Evolutionary conservation across 2,329 filamentous ascomycete genomes (phyloP).

Genomic region (Cryphonectria radicalis): DNA sequence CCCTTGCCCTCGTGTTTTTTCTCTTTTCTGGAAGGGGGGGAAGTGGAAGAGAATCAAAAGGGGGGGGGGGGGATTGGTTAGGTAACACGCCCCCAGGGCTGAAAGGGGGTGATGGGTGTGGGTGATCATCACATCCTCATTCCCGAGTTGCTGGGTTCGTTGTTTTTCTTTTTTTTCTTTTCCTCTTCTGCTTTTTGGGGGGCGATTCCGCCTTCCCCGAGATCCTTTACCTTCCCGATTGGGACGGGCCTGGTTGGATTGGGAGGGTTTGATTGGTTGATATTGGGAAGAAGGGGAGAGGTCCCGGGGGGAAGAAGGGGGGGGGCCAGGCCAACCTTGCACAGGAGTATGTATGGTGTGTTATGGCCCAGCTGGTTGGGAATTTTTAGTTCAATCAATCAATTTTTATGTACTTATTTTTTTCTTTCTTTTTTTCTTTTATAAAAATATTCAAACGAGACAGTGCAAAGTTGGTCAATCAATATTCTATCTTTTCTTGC

Average conservation of each 20-base stretch:
- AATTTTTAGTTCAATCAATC: neutral
- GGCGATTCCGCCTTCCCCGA: neutral
- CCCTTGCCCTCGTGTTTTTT: neutral
- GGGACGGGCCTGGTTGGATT: neutral
- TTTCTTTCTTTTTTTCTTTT: too few relatives aligned
- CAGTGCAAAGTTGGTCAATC: slow-evolving; percentile 22
- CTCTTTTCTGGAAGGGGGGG: too few relatives aligned
- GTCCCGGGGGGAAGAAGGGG: too few relatives aligned
- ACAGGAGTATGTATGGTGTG: neutral
- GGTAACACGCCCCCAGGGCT: neutral
- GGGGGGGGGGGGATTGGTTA: too few relatives aligned
- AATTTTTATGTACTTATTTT: too few relatives aligned
- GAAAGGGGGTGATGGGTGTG: neutral
- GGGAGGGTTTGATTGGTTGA: neutral
- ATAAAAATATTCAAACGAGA: too few relatives aligned
- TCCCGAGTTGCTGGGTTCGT: neutral
- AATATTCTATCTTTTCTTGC: too few relatives aligned
- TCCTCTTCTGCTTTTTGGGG: neutral
- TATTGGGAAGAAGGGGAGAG: neutral
- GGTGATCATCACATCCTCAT: neutral
- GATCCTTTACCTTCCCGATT: slow-evolving; percentile 8
- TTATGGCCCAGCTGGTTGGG: neutral
- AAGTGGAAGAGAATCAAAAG: neutral
- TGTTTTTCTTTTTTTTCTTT: neutral
- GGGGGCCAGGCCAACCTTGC: too few relatives aligned